phyloP scores from a whole-genome alignment of 164 flowering plant species.

The Platanus orientalis region DNA sequence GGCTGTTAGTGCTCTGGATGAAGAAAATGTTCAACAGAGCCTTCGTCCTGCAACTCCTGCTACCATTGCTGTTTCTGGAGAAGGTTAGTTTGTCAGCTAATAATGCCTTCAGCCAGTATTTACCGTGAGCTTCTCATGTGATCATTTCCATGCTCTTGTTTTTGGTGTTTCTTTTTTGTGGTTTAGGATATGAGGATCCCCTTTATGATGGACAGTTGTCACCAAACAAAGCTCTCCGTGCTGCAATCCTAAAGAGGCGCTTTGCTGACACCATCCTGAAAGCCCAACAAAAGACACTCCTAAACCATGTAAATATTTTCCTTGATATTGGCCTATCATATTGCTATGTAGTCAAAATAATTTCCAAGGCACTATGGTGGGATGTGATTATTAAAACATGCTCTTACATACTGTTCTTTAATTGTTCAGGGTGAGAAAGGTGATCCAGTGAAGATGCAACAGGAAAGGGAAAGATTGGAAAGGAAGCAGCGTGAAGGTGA shows the following conservation, averaged over 20 bases:
- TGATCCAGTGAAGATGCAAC: constrained; percentile 50
- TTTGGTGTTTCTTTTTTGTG: constrained; percentile 4
- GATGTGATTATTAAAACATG: not conserved
- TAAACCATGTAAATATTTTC: constrained; percentile 44
- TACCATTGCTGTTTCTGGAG: constrained; percentile 26
- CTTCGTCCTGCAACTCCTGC: constrained; percentile 21
- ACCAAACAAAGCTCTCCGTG: constrained; percentile 78
- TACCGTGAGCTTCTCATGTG: not conserved
- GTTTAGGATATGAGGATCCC: constrained; percentile 24
- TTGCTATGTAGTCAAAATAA: too few relatives aligned
- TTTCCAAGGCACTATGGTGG: not conserved
- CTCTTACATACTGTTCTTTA: constrained; percentile 3
- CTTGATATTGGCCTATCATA: not conserved
- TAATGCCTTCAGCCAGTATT: not conserved
- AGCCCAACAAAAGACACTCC: constrained; percentile 65
- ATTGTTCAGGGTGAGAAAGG: constrained; percentile 44
- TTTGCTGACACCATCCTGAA: constrained; percentile 80
- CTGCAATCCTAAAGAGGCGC: constrained; percentile 71
- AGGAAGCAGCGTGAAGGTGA: constrained; percentile 68
- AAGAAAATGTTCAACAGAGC: constrained; percentile 28
- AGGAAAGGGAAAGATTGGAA: constrained; percentile 57
- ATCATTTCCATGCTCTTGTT: not conserved
- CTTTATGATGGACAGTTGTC: constrained; percentile 45
- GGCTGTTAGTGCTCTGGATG: constrained; percentile 35
- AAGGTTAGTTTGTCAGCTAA: constrained; percentile 32